A percentile compares a stretch with the other conserved stretches of the same genome.
Conservation (phyloP, 495 filamentous ascomycete species). For the Penicillium roqueforti region DNA sequence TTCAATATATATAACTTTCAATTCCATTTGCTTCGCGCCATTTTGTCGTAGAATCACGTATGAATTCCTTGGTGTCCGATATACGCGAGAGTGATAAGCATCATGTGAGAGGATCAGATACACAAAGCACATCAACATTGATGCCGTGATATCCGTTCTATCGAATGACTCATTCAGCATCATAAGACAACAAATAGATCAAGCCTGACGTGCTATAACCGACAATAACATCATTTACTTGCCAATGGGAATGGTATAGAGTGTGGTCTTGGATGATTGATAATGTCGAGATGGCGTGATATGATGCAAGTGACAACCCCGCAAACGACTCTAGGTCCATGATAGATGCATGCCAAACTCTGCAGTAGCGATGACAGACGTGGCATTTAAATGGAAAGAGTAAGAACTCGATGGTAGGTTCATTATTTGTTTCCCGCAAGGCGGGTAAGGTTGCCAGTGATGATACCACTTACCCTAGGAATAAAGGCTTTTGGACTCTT, state of each 20-base stretch:
- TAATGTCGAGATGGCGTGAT: conserved; percentile 8
- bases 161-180: not conserved
- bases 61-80: not conserved
- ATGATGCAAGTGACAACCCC: not conserved
- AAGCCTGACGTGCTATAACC: not conserved
- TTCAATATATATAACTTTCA: not conserved
- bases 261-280: not conserved
- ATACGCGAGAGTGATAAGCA: not conserved
- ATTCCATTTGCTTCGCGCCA: not conserved
- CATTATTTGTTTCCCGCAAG: no score
- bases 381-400: no score
- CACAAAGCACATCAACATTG: not conserved
- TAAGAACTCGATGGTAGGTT: no score
- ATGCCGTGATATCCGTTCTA: not conserved
- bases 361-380: no score
- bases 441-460: no score
- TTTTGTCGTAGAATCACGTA: not conserved
- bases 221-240: not conserved
- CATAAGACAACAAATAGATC: not conserved
- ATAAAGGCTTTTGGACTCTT: no score
- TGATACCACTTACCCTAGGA: no score
- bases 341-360: not conserved
- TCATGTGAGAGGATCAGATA: not conserved
- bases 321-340: not conserved
- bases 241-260: not conserved